These are phyloP conservation scores for Gillenia trifoliata DNA, from an alignment of 306 rosid genomes.

Conservation along the genomic window DNA sequence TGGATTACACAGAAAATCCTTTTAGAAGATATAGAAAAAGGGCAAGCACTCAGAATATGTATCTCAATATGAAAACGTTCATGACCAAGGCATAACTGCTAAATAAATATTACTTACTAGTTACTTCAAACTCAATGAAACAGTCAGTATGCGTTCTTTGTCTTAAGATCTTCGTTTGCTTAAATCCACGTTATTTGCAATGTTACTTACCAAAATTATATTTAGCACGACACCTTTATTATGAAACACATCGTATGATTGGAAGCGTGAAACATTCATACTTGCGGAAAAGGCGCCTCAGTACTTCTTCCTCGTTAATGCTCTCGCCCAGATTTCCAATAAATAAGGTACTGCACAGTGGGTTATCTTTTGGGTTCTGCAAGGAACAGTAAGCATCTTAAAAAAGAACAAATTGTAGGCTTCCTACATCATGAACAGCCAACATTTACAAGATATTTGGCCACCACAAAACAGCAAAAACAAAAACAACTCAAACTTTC, in stretches of 20 bases:
- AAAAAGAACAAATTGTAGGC: neutral
- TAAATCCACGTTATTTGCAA: constrained; percentile 94
- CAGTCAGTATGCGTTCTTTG: constrained; percentile 99
- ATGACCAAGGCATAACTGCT: constrained; percentile 6
- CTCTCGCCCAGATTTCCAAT: constrained; percentile 98
- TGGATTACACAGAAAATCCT: constrained; percentile 6
- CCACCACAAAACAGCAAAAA: neutral
- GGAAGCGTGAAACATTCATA: constrained; percentile 39
- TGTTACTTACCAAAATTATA: constrained; percentile 17
- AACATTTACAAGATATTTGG: neutral
- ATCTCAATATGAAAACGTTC: neutral
- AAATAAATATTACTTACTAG: constrained; percentile 30
- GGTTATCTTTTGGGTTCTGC: constrained; percentile 97
- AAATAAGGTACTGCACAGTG: constrained; percentile 95
- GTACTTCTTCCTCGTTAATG: constrained; percentile 93
- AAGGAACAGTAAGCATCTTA: constrained; percentile 3
- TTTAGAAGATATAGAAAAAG: constrained; percentile 7
- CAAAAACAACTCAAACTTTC: neutral
- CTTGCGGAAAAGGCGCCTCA: constrained; percentile 81
- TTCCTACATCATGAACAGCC: constrained; percentile 4
- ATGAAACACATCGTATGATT: neutral
- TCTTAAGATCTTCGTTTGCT: constrained; percentile 96
- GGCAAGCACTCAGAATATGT: constrained; percentile 1
- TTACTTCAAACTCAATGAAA: constrained; percentile 97
- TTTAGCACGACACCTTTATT: constrained; percentile 9